Evolutionary conservation across 2,329 filamentous ascomycete genomes (phyloP).

Genomic region (Colletotrichum abscissum): DNA sequence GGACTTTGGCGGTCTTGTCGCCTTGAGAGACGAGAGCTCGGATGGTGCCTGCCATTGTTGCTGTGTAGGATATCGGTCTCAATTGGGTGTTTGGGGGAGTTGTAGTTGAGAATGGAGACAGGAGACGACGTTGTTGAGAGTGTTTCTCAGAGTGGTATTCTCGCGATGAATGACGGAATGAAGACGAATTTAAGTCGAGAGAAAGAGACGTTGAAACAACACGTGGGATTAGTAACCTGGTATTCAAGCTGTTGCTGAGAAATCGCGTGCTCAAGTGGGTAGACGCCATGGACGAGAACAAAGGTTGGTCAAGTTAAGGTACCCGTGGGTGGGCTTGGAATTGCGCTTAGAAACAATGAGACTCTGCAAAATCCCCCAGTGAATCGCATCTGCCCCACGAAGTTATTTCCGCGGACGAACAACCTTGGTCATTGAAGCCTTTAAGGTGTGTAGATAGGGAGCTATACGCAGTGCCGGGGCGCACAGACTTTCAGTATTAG

Average conservation of each 20-base stretch:
- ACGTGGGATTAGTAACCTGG: neutral
- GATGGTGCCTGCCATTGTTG: constrained; percentile 16
- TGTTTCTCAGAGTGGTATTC: accelerated
- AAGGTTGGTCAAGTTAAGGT: neutral
- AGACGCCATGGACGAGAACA: neutral
- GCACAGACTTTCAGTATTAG: neutral
- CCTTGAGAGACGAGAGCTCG: constrained; percentile 48
- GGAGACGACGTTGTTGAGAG: neutral
- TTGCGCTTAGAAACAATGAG: neutral
- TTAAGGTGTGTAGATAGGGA: neutral
- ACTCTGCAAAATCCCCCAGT: neutral
- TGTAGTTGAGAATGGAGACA: neutral
- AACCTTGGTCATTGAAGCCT: neutral
- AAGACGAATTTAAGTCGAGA: neutral
- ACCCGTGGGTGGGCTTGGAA: too few species aligned
- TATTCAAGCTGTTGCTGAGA: neutral
- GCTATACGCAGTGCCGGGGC: neutral
- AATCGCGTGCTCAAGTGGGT: neutral
- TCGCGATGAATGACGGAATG: neutral
- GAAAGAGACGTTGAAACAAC: neutral
- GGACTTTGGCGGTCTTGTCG: constrained; percentile 43
- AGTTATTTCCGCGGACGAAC: neutral
- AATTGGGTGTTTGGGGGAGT: too few species aligned
- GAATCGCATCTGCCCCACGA: neutral
- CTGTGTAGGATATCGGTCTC: neutral